phyloP scores from a whole-genome alignment of 257 asterid genomes.

The Solanum infundibuliforme region DNA sequence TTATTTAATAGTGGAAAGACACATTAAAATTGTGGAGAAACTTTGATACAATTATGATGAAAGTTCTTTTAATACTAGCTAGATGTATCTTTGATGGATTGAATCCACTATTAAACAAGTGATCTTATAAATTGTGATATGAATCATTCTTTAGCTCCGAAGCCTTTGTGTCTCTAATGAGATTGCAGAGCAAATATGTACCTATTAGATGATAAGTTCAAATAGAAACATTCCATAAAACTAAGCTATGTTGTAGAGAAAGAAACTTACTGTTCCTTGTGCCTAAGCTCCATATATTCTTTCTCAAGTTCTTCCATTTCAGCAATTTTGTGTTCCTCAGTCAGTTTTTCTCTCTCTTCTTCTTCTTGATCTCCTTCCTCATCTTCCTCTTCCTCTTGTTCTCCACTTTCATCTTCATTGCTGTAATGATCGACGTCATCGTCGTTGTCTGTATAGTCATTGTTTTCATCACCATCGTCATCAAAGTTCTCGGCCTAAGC shows the following conservation, averaged over 20 bases:
- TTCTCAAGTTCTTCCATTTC: constrained; percentile 72
- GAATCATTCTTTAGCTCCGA: background rate
- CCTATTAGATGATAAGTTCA: background rate
- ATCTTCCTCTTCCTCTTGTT: constrained; percentile 18
- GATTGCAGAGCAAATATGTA: background rate
- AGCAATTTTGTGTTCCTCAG: constrained; percentile 28
- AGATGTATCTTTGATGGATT: background rate
- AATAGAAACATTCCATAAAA: background rate
- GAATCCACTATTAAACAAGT: background rate
- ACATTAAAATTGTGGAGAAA: background rate
- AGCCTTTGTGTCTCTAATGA: background rate
- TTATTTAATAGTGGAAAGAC: background rate
- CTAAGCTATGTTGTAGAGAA: background rate
- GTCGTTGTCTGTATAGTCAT: constrained; percentile 3
- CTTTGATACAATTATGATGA: background rate
- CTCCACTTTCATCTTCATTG: constrained; percentile 7
- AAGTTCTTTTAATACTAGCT: background rate
- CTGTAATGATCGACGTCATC: constrained; percentile 2
- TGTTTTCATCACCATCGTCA: constrained; percentile 5
- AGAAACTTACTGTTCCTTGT: constrained; percentile 56
- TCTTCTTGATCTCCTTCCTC: constrained; percentile 13
- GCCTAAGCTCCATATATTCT: constrained; percentile 50
- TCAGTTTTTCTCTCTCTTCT: background rate
- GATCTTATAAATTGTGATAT: background rate
- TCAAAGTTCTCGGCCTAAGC: constrained; percentile 6